Conservation (phyloP, 257 asterid genomes). For the Solanum pimpinellifolium region DNA sequence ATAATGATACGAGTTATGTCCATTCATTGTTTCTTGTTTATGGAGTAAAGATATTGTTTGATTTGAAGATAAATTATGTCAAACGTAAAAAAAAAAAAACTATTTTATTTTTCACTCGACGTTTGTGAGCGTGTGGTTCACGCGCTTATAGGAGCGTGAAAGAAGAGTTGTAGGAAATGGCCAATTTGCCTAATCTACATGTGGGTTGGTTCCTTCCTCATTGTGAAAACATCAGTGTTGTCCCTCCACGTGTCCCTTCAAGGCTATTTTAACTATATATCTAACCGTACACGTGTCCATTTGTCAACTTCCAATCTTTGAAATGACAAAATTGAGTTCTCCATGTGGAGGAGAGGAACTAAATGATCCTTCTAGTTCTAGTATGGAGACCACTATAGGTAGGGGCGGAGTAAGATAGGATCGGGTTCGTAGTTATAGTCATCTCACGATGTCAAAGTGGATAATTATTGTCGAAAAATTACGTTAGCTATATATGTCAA, state of each 20-base stretch:
- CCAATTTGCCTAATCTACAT: background rate
- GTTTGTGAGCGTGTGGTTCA: background rate
- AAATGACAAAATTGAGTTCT: background rate
- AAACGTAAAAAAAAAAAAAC: background rate
- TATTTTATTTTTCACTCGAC: background rate
- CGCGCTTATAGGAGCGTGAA: background rate
- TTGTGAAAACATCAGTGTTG: background rate
- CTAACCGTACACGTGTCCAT: background rate
- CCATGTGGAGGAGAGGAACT: background rate
- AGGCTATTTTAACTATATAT: background rate
- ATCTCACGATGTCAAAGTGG: rapidly evolving
- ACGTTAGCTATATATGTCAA: rapidly evolving
- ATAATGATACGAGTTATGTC: background rate
- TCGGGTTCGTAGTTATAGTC: rapidly evolving
- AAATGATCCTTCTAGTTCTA: background rate
- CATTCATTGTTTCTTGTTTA: background rate
- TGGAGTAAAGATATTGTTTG: background rate
- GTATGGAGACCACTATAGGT: background rate
- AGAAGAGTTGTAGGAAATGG: background rate
- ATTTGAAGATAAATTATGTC: background rate
- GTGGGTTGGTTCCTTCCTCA: constrained; percentile 2
- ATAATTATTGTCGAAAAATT: rapidly evolving
- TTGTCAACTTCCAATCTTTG: background rate
- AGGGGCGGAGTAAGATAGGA: background rate
- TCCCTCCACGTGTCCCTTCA: background rate